Base-by-base conservation (phyloP, 2,329 filamentous ascomycete species). In the Fusarium tricinctum region DNA sequence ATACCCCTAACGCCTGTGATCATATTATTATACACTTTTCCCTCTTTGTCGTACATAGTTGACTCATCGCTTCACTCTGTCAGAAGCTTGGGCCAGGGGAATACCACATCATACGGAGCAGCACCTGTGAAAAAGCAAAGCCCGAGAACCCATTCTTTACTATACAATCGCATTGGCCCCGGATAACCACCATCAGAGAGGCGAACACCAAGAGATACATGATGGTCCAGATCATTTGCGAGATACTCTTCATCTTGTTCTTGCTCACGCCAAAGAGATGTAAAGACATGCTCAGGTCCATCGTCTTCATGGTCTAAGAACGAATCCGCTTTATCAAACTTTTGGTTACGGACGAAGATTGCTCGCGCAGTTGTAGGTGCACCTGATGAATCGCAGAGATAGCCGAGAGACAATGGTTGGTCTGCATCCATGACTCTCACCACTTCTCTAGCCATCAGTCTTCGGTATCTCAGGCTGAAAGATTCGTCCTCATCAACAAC, bases 81-180 rank as follows among this genome's bases (percentile, higher is more conserved):
- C 12, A 63, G n/a, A 2, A 23, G 10, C 1, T 10, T 10, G 2
- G 73, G 73, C 72, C 73, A 75, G 2, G 73, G 73, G 40, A 75
- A 74, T 1, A 74, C 15, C 5, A 74, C 70, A 4, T 68, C 23
- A 13, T 46, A 65, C 5, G 26, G 52, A 2, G 53, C 12, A 39
- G 28, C 59, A 5, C 58, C 51, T 1, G 53, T 35, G 32, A 74
- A 75, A 58, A 72, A 75, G 35, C 71, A 75, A 2, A 75, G 22
- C 0, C 73, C 73, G 15, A 68, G 59, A 42, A 73, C 33, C 73
- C 73, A 75, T 5, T 49, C 35, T 7, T 57, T 66, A 0, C 67
- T 52, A 13, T 68, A 63, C 6, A 75, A n/a, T 1, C 30, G 66
- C 4, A 75, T 71, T 10, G 20, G 22, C 4, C 20, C 22, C 1